phyloP scores from a whole-genome alignment of 495 filamentous ascomycete genomes.

The Glonium stellatum region DNA sequence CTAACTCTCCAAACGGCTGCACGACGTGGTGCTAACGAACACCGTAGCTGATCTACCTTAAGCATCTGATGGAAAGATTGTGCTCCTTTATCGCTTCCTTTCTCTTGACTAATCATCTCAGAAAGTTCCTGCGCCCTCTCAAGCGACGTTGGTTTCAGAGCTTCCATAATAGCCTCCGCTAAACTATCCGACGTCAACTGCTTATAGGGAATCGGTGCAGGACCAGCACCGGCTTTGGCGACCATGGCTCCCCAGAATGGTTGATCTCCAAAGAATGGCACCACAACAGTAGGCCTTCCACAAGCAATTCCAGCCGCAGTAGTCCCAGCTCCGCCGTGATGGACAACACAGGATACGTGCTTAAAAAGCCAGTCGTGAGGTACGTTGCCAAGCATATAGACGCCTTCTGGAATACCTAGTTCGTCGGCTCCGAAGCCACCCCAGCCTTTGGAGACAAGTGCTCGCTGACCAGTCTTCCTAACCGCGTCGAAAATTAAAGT shows the following conservation, averaged over 20 bases:
- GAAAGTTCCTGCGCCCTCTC: slow-evolving; percentile 35
- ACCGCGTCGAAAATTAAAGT: slow-evolving; percentile 51
- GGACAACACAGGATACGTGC: slow-evolving; percentile 53
- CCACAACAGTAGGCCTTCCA: slow-evolving; percentile 53
- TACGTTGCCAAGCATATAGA: slow-evolving; percentile 54
- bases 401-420: slow-evolving; percentile 38
- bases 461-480: slow-evolving; percentile 43
- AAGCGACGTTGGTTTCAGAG: slow-evolving; percentile 35
- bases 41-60: slow-evolving; percentile 36
- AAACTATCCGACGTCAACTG: slow-evolving; percentile 40
- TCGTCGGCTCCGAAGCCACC: slow-evolving; percentile 49
- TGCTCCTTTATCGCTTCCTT: slow-evolving; percentile 34
- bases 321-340: slow-evolving; percentile 62
- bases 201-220: slow-evolving; percentile 42
- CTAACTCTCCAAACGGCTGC: slow-evolving; percentile 38
- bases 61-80: slow-evolving; percentile 39
- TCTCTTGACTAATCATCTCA: slow-evolving; percentile 38
- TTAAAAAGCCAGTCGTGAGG: slow-evolving; percentile 64
- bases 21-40: slow-evolving; percentile 30
- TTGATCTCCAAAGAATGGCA: slow-evolving; percentile 63
- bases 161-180: slow-evolving; percentile 38
- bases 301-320: slow-evolving; percentile 55
- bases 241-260: slow-evolving; percentile 55
- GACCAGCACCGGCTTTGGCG: slow-evolving; percentile 45
- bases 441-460: slow-evolving; percentile 60